Base-by-base conservation (phyloP, 768 basidiomycete genomes). In the Lactarius pseudohatsudake region DNA sequence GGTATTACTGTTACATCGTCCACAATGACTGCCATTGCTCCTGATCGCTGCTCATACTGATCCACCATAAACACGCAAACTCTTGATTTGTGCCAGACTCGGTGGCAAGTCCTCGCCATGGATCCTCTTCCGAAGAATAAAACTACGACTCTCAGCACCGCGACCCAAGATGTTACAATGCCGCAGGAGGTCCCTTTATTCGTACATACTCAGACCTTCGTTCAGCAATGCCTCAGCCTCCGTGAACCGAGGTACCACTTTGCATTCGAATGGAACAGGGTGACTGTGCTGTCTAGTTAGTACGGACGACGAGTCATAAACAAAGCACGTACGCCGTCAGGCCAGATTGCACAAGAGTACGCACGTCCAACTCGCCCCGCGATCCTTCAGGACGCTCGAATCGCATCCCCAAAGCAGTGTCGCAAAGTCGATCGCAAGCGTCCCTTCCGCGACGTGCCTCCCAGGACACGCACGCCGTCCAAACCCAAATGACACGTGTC, bases 341-440 rank as follows among this genome's bases (percentile, higher is more conserved):
- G 2, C 54, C 71, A 3, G 34, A 20, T 22, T 65, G 22, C 2
- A 57, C 45, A 20, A 30, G 10, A 5, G 40, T 60, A 9, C 45
- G 20, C 15, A 40, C 13, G 50, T 62, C 61, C 30, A 62, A 55
- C 18, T 60, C n/a, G 1, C 65, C 70, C 8, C 50, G 13, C 1
- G 38, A 57, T 22, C 64, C 63, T 7, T 41, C 28, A n/a, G 53
- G 20, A 6, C 61, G 64, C 18, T 57, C 67, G 20, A 75, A 64
- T 28, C 63, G 64, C 43, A 63, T 69, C 73, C 73, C 64, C 69
- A 72, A 34, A 79, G 70, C 3, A 75, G 62, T 13, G 70, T 66
- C 10, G 76, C 77, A 32, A 77, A 72, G 36, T 71, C 67, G 32
- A 77, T 76, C 58, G 74, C 76, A 3, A 78, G 40, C 10, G 72